Evolutionary conservation across 306 rosid species (phyloP).

Genomic region (Canavalia gladiata): DNA sequence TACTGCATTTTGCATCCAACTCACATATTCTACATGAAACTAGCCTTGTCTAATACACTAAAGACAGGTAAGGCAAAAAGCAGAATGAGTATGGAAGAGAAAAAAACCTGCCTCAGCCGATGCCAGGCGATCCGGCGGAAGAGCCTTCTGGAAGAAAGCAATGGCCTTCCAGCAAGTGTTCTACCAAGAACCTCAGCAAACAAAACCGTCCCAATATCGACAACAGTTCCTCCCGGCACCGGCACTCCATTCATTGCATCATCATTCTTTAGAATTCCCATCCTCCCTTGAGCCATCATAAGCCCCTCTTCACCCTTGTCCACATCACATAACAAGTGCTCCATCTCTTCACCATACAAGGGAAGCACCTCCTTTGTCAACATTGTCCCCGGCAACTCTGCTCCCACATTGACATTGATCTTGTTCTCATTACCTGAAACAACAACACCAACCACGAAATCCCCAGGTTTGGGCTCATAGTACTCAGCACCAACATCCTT

Average conservation of each 20-base stretch:
- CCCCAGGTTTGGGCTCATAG: slow-evolving; percentile 88
- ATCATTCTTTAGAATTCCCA: slow-evolving; percentile 67
- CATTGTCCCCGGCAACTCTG: slow-evolving; percentile 80
- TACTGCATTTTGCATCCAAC: slow-evolving; percentile 36
- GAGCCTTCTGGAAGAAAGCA: slow-evolving; percentile 82
- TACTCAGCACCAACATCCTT: slow-evolving; percentile 59
- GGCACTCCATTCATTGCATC: slow-evolving; percentile 57
- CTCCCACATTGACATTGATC: slow-evolving; percentile 81
- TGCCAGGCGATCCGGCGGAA: slow-evolving; percentile 87
- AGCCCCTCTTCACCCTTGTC: slow-evolving; percentile 54
- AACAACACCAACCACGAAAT: slow-evolving; percentile 81
- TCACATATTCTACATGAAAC: slow-evolving; percentile 24
- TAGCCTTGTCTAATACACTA: slow-evolving; percentile 29
- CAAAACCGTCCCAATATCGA: slow-evolving; percentile 76
- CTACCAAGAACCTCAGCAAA: slow-evolving; percentile 92
- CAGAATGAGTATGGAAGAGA: slow-evolving; percentile 51
- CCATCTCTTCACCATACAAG: slow-evolving; percentile 76
- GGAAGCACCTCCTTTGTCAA: slow-evolving; percentile 90
- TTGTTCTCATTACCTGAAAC: slow-evolving; percentile 85
- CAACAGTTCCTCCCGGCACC: slow-evolving; percentile 62
- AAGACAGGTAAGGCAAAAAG: slow-evolving; percentile 1
- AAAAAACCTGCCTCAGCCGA: slow-evolving; percentile 93
- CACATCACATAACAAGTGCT: slow-evolving; percentile 68
- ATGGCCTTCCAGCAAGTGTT: slow-evolving; percentile 84
- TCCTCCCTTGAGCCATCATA: slow-evolving; percentile 70